Base-by-base conservation (phyloP, 371 early-diverging fungal genomes). In the Mortierella sp. region DNA sequence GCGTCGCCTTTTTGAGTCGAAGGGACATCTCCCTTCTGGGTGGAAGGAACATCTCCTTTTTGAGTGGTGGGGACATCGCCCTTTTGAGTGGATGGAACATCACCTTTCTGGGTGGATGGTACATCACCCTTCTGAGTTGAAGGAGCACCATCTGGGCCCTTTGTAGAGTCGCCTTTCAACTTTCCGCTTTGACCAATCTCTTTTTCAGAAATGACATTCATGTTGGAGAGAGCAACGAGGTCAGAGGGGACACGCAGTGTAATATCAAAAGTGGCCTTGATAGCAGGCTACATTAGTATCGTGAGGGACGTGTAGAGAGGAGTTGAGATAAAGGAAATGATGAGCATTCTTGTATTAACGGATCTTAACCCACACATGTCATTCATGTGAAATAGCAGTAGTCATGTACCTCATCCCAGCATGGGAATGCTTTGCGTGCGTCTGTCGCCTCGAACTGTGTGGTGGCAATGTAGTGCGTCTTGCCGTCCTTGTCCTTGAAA, bases 371-470 rank as follows among this genome's bases (percentile, higher is more conserved):
- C 45, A 45, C 1, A 17, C 28, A 54, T n/a, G n/a, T 26, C 29
- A 29, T 29, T 28, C 26, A 28, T 5, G 47, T n/a, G 47, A n/a
- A 2, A 22, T 47, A 47, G 22, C n/a, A 8, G 4, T 17, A 8
- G 13, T 13, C 13, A 13, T 9, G n/a, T 45, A 85, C 87, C 86
- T 96, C 94, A 83, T 96, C 93, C 92, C 94, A 98, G 86, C 95
- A 97, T 2, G 99, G 99, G 85, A 98, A 94, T 23, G 94, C 95
- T 55, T 93, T 88, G 69, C 98, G 91, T 59, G 95, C 95, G 86
- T 94, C 93, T 5, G 96, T 95, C 5, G 98, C 90, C 83, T 97
- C 97, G 83, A 97, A 98, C 82, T 98, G 97, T 9, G 97, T 97
- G 28, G 92, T 93, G 9, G 92, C 95, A 83, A 96, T 86, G 75